Evolutionary conservation across 768 basidiomycete species (phyloP).

Genomic region (Myochromella boudieri): DNA sequence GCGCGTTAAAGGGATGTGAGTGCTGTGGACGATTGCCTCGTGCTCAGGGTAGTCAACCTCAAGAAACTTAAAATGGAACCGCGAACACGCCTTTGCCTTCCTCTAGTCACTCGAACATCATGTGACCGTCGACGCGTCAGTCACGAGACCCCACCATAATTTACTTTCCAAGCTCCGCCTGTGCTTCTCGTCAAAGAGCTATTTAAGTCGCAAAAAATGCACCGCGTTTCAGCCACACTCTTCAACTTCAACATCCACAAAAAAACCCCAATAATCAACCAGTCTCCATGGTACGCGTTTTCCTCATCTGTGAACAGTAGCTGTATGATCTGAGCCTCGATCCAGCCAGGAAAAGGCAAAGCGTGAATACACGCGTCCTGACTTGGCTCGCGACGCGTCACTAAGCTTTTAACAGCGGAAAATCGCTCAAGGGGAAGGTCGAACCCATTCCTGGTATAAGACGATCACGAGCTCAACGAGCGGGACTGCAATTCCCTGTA

Average conservation of each 20-base stretch:
- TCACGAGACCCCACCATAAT: conserved; percentile 17
- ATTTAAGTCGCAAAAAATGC: conserved; percentile 10
- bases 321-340: too few relatives aligned
- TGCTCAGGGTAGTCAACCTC: too few relatives aligned
- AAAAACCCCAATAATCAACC: neutral
- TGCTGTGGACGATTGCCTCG: conserved; percentile 19
- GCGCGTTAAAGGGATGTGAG: conserved; percentile 2
- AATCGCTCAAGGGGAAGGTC: conserved; percentile 30
- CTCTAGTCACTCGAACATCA: conserved; percentile 12
- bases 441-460: conserved; percentile 51
- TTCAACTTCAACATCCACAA: neutral
- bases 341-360: conserved; percentile 57
- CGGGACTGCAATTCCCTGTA: conserved; percentile 74
- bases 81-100: conserved; percentile 4
- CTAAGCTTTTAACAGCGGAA: conserved; percentile 18
- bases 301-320: too few relatives aligned
- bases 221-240: conserved; percentile 7
- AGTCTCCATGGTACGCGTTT: conserved; percentile 22
- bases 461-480: conserved; percentile 69
- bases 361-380: conserved; percentile 31
- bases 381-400: conserved; percentile 8
- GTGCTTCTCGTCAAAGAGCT: conserved; percentile 10
- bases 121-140: conserved; percentile 20
- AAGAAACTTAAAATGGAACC: too few relatives aligned
- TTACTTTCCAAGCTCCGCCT: conserved; percentile 14